Base-by-base conservation (phyloP, 345 rosid genomes). In the Capsella bursapastoris region DNA sequence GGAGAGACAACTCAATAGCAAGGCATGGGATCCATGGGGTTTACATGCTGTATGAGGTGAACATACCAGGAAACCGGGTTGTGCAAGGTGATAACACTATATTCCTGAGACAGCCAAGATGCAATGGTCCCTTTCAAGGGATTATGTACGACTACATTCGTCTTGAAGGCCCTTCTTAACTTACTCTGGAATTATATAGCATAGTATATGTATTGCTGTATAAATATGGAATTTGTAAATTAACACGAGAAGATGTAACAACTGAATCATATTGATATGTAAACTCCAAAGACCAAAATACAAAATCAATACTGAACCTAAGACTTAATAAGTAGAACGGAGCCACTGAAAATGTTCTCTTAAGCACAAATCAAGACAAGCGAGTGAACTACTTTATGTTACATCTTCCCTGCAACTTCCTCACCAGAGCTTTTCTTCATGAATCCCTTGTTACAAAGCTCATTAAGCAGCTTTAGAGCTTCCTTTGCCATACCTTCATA, bases 1-100 rank as follows among this genome's bases (percentile, higher is more conserved):
- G 96, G 59, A 88, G 90, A 80, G 97, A 94, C 86, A 94, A 94
- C 70, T 80, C 98, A 0, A 84, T 94, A n/a, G 93, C 91, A 3
- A 91, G 98, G 60, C 98, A 86, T 1, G 98, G 98, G 60, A 78
- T 85, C 79, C 98, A 88, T 29, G 97, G 98, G 40, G 80, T 90
- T 53, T 88, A 94, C 81, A 68, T 82, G 83, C 87, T 90, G 45
- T 91, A 80, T 72, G 49, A 56, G 2, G 86, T 87, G 68, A 86
- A 85, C 59, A 81, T 94, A 25, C 87, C 85, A 0, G 90, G 93
- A 29, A 51, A 50, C 71, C 64, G 38, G 83, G 72, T 94, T 65
- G 80, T 82, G 65, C 79, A 79, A 67, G 98, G 95, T n/a, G 84
- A 83, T 25, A 94, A 94, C 72, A 86, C 86, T 38, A 76, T 94